Evolutionary conservation across 192 early-diverging fungal species (phyloP).

Genomic region (Backusella westeae): DNA sequence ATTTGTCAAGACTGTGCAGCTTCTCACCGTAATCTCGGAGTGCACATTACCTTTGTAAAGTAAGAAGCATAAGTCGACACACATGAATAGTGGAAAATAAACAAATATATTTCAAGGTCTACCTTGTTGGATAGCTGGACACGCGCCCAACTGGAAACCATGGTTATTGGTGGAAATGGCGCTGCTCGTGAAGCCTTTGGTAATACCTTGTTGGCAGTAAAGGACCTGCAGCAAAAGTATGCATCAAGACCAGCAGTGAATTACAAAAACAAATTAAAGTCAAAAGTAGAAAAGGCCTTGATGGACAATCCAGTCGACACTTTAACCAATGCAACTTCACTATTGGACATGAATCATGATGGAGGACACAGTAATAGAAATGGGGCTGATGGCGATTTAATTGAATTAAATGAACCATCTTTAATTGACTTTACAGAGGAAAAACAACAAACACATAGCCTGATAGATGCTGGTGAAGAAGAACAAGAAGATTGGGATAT

Average conservation of each 20-base stretch:
- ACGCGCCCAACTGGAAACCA: slow-evolving; percentile 85
- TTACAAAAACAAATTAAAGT: slow-evolving; percentile 80
- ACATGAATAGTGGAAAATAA: background rate
- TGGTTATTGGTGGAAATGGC: slow-evolving; percentile 90
- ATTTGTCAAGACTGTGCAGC: slow-evolving; percentile 96
- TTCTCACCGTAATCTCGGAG: slow-evolving; percentile 94
- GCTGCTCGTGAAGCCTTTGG: slow-evolving; percentile 65
- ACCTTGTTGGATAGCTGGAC: slow-evolving; percentile 89
- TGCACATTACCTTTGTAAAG: slow-evolving; percentile 97
- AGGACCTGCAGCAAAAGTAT: slow-evolving; percentile 85
- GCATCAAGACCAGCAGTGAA: slow-evolving; percentile 64
- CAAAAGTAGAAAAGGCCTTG: slow-evolving; percentile 59
- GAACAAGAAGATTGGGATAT: background rate
- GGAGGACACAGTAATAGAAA: background rate
- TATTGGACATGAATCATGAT: background rate
- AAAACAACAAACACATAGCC: background rate
- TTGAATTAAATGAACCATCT: background rate
- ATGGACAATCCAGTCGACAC: slow-evolving; percentile 23
- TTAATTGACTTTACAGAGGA: background rate
- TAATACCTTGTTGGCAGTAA: slow-evolving; percentile 31
- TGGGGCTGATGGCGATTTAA: background rate
- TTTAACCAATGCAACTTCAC: background rate
- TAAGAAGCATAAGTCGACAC: slow-evolving; percentile 24
- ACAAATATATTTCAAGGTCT: slow-evolving; percentile 53
- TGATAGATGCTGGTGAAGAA: background rate